Conservation (phyloP, 192 early-diverging fungal genomes). For the Mortierella antarctica region DNA sequence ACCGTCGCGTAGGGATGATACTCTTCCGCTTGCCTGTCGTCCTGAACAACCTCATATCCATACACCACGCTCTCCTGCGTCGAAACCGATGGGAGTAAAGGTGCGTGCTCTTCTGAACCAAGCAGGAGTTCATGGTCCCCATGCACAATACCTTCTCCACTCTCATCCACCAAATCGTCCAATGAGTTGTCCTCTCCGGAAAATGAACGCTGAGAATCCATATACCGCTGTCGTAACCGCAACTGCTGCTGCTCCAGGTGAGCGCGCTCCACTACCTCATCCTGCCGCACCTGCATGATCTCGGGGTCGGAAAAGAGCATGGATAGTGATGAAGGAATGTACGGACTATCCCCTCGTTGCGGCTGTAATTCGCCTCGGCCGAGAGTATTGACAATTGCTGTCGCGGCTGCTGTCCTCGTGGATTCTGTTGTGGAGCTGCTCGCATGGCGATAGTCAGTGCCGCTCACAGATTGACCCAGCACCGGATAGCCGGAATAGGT, state of each 20-base stretch:
- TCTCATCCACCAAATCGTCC: neutral
- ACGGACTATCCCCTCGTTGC: conserved; percentile 28
- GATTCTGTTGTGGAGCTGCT: conserved; percentile 12
- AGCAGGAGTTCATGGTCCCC: neutral
- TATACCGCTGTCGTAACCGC: conserved; percentile 2
- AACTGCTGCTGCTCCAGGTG: conserved; percentile 10
- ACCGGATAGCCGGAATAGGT: neutral
- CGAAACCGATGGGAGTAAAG: neutral
- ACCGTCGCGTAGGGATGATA: conserved; percentile 25
- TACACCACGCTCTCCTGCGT: neutral
- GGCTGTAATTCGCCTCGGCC: neutral
- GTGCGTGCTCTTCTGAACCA: neutral
- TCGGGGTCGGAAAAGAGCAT: conserved; percentile 52
- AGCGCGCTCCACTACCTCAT: conserved; percentile 13
- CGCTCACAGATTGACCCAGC: neutral
- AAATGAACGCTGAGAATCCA: conserved; percentile 13
- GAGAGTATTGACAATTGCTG: conserved; percentile 27
- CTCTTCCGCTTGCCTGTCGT: conserved; percentile 4
- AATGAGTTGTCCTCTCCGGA: neutral
- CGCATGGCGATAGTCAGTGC: neutral
- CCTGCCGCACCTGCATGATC: conserved; percentile 29
- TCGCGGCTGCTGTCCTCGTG: conserved; percentile 29
- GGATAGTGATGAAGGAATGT: conserved; percentile 45
- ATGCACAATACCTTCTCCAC: neutral
- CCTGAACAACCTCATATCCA: conserved; percentile 40